phyloP scores from a whole-genome alignment of 192 early-diverging fungal genomes.

The Podila horticola region DNA sequence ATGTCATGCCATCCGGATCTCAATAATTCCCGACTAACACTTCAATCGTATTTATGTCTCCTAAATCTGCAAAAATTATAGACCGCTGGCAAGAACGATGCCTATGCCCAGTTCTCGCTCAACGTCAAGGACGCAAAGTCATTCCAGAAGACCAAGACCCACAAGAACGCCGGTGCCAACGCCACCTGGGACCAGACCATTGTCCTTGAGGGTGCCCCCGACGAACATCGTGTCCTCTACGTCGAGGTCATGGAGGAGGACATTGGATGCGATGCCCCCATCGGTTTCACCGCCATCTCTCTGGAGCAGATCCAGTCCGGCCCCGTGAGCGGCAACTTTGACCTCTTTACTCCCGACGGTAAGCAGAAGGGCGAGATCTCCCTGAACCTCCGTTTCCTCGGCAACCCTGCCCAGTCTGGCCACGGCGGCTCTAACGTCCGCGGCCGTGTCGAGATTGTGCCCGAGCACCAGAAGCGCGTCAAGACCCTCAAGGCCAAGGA shows the following conservation, averaged over 20 bases:
- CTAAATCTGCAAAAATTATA: not conserved
- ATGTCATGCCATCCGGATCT: not conserved
- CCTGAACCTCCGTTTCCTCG: constrained; percentile 23
- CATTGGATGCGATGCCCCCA: constrained; percentile 30
- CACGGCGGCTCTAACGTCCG: not conserved
- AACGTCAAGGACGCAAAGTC: constrained; percentile 29
- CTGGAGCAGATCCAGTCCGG: constrained; percentile 42
- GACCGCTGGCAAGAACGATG: constrained; percentile 50
- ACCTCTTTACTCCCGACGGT: constrained; percentile 45
- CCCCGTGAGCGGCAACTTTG: constrained; percentile 37
- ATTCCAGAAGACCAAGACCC: constrained; percentile 46
- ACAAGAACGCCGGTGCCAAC: constrained; percentile 41
- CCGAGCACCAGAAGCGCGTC: constrained; percentile 41
- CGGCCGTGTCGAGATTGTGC: constrained; percentile 20
- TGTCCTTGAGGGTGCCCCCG: constrained; percentile 24
- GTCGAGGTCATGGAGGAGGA: constrained; percentile 56
- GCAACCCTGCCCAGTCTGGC: not conserved
- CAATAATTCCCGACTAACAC: not conserved
- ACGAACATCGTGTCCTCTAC: constrained; percentile 25
- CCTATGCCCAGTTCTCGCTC: constrained; percentile 45
- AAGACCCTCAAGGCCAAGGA: constrained; percentile 37
- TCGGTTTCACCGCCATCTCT: constrained; percentile 54
- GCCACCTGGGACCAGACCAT: constrained; percentile 53
- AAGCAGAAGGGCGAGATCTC: constrained; percentile 36
- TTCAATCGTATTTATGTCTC: not conserved